phyloP scores from a whole-genome alignment of 345 rosid genomes.

The Salix arbutifolia region DNA sequence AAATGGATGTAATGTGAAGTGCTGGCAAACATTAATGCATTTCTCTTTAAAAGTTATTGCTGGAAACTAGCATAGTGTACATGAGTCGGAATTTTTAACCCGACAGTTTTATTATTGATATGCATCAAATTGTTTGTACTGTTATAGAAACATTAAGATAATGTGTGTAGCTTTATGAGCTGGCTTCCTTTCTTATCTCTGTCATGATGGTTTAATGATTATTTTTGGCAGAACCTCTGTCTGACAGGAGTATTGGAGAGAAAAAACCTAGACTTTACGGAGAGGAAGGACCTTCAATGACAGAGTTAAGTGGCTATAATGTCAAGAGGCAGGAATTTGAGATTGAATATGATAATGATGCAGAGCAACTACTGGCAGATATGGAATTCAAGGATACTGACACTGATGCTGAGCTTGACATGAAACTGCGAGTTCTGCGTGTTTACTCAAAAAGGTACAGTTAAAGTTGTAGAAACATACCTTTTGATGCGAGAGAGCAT shows the following conservation, averaged over 20 bases:
- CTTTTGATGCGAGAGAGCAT: not conserved
- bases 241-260: constrained; percentile 85
- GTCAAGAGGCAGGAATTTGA: constrained; percentile 92
- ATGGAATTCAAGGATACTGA: constrained; percentile 89
- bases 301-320: constrained; percentile 84
- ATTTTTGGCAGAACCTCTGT: constrained; percentile 48
- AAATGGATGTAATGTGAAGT: not conserved
- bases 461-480: not conserved
- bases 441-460: constrained; percentile 74
- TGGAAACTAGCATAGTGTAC: not conserved
- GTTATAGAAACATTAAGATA: not conserved
- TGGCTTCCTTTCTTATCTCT: not conserved
- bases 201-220: constrained; percentile 2
- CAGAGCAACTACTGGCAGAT: constrained; percentile 86
- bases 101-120: not conserved
- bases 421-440: constrained; percentile 74
- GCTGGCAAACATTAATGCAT: not conserved
- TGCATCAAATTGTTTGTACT: not conserved
- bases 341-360: constrained; percentile 89
- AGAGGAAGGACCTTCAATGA: constrained; percentile 65
- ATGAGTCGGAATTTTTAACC: not conserved
- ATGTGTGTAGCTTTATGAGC: not conserved
- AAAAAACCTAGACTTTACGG: constrained; percentile 69
- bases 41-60: not conserved
- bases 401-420: constrained; percentile 64